Conservation (phyloP, 768 basidiomycete genomes). For the Leccinum subgranulosum region DNA sequence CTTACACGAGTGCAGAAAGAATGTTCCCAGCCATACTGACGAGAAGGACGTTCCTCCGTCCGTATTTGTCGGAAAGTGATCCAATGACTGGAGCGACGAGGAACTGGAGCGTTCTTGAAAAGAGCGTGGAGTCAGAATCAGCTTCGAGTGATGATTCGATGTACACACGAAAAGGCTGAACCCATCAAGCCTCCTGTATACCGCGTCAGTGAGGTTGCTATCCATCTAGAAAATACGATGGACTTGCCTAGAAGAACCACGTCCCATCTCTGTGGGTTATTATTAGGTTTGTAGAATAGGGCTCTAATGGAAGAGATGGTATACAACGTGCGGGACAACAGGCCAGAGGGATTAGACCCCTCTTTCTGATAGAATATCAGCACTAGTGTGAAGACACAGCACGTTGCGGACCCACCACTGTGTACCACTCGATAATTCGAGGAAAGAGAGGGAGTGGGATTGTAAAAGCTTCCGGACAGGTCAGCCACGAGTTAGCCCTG, state of each 20-base stretch:
- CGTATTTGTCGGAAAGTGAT: conserved; percentile 83
- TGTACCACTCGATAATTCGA: conserved; percentile 95
- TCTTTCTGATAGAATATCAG: conserved; percentile 52
- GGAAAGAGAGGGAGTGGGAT: conserved; percentile 96
- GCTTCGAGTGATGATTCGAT: conserved; percentile 30
- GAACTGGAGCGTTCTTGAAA: conserved; percentile 74
- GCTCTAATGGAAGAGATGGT: conserved; percentile 66
- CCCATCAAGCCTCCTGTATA: conserved; percentile 81
- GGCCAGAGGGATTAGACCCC: conserved; percentile 61
- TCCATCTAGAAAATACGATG: too few relatives aligned
- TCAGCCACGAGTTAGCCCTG: conserved; percentile 9
- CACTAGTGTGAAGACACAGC: neutral
- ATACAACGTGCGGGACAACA: conserved; percentile 68
- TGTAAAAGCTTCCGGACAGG: conserved; percentile 66
- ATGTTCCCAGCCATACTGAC: conserved; percentile 93
- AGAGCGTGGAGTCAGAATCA: conserved; percentile 27
- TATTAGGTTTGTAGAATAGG: conserved; percentile 55
- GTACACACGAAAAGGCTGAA: conserved; percentile 82
- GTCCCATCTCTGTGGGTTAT: conserved; percentile 83
- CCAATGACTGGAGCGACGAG: conserved; percentile 82
- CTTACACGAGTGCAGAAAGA: conserved; percentile 80
- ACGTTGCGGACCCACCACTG: conserved; percentile 44
- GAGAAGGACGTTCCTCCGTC: conserved; percentile 80
- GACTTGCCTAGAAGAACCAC: conserved; percentile 83
- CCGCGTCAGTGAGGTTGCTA: conserved; percentile 6